Percentiles rank a stretch among this genome's conserved stretches.
Conservation (phyloP, 2,329 filamentous ascomycete genomes). For the Monilinia aucupariae region DNA sequence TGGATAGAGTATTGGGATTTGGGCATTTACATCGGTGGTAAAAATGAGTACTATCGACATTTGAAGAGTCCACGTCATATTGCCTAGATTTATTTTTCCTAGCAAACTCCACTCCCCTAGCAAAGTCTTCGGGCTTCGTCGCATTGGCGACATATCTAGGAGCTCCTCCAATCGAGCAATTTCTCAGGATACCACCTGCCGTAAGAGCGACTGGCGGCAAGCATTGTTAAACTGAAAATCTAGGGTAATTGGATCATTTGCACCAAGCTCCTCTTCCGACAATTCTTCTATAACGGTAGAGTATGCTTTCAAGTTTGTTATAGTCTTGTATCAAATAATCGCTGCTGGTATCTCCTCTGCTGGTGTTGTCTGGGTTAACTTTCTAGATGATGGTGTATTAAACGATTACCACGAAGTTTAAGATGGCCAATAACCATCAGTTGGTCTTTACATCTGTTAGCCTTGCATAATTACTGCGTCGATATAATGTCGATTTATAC, state of each 20-base stretch:
- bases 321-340: conserved; percentile 35
- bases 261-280: conserved; percentile 37
- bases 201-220: conserved; percentile 33
- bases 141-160: conserved; percentile 39
- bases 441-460: conserved; percentile 15
- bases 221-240: conserved; percentile 44
- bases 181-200: conserved; percentile 20
- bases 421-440: conserved; percentile 35
- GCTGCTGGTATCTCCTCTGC: too few relatives aligned
- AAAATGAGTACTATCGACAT: neutral
- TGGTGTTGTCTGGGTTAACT: conserved; percentile 35
- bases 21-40: neutral
- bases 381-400: conserved; percentile 35
- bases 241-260: conserved; percentile 37
- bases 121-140: conserved; percentile 36
- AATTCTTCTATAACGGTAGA: conserved; percentile 29
- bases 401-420: conserved; percentile 32
- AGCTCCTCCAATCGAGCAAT: conserved; percentile 38
- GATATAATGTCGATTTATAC: neutral
- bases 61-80: neutral
- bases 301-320: conserved; percentile 35
- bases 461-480: neutral
- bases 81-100: neutral
- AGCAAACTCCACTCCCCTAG: conserved; percentile 37
- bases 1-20: neutral